phyloP scores from a whole-genome alignment of 306 rosid genomes.

The Luffa aegyptiaca region DNA sequence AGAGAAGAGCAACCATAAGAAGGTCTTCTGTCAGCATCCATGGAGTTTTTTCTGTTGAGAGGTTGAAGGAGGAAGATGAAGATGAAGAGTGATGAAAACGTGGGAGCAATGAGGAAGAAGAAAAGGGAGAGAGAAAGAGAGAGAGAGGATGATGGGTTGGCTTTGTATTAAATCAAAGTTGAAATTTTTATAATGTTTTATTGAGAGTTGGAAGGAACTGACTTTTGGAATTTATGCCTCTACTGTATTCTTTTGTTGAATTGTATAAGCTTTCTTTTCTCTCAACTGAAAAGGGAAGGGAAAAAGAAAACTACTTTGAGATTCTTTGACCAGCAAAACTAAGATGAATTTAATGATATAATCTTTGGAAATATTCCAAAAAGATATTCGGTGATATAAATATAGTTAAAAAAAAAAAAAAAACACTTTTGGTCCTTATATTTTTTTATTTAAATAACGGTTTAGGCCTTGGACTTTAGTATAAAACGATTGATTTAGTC shows the following conservation, averaged over 20 bases:
- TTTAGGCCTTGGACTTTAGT: no score
- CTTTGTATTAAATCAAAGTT: no score
- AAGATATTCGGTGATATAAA: background rate
- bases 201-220: conserved; percentile 1
- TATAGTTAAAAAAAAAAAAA: background rate
- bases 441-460: no score
- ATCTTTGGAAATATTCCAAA: background rate
- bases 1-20: conserved; percentile 42
- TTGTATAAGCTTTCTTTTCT: background rate
- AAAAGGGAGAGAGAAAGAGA: background rate
- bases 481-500: no score
- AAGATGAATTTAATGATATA: background rate
- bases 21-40: conserved; percentile 59
- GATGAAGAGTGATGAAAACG: background rate
- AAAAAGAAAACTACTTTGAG: background rate
- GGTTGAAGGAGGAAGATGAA: background rate
- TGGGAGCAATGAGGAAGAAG: background rate
- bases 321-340: background rate
- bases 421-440: no score
- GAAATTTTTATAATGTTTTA: background rate
- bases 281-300: background rate
- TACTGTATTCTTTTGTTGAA: background rate
- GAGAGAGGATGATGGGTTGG: background rate
- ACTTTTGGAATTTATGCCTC: background rate
- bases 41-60: background rate